Evolutionary conservation across 108 stramenopile genomes (phyloP).

Genomic region (Pseudonitzschia delicatissima): DNA sequence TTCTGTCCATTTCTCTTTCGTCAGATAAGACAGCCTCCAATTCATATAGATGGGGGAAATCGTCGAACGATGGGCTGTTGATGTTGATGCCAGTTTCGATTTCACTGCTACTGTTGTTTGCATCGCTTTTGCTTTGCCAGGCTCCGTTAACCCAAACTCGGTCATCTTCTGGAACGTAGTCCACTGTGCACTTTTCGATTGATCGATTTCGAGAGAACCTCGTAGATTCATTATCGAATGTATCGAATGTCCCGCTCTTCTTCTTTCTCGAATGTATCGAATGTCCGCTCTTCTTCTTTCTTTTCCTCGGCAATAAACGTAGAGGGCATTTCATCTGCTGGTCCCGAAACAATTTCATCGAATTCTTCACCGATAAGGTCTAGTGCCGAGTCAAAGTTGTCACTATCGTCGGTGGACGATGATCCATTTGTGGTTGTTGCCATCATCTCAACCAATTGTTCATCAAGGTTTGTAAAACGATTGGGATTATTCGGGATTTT

Average conservation of each 20-base stretch:
- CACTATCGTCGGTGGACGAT: background rate
- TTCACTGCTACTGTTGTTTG: background rate
- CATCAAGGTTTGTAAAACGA: background rate
- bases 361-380: background rate
- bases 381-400: conserved; percentile 4
- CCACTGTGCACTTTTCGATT: background rate
- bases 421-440: background rate
- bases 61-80: background rate
- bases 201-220: background rate
- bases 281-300: background rate
- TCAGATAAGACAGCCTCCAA: background rate
- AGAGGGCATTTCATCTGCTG: background rate
- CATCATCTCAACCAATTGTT: background rate
- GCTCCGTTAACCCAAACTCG: background rate
- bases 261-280: background rate
- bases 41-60: too few species aligned
- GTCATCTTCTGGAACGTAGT: background rate
- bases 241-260: background rate
- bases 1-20: too few species aligned
- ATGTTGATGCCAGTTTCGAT: background rate
- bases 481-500: background rate
- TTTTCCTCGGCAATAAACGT: background rate
- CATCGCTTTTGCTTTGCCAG: background rate
- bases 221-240: background rate
- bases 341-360: background rate